phyloP scores from a whole-genome alignment of 2,329 filamentous ascomycete genomes.

The Trichoderma sp. region DNA sequence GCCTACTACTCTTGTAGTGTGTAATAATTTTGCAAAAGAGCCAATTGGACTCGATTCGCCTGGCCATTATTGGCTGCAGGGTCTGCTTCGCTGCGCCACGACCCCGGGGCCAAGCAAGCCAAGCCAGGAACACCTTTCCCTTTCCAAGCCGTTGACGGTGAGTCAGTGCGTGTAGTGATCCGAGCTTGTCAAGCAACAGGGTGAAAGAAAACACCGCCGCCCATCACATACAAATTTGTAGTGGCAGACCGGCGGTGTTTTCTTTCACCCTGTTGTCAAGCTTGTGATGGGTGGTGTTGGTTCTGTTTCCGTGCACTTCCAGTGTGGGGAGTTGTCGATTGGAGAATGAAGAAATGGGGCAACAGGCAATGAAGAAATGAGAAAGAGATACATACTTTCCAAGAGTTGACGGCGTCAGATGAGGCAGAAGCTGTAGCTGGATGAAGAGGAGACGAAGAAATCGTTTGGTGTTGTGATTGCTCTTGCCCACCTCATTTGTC shows the following conservation, averaged over 20 bases:
- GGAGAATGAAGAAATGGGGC: background rate
- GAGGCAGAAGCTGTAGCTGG: too few relatives aligned
- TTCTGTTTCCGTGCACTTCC: background rate
- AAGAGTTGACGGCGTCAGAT: too few relatives aligned
- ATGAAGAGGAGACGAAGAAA: background rate
- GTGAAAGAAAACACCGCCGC: too few relatives aligned
- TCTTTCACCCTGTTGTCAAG: too few relatives aligned
- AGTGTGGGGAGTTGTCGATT: background rate
- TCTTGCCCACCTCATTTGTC: background rate
- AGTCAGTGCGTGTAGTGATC: background rate
- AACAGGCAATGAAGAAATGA: too few relatives aligned
- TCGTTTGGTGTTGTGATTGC: background rate
- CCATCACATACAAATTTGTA: too few relatives aligned
- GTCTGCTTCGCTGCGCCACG: slow-evolving; percentile 19
- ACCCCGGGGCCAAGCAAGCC: background rate
- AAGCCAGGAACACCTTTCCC: background rate
- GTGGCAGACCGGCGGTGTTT: too few relatives aligned
- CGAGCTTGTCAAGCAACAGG: background rate
- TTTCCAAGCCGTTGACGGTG: background rate
- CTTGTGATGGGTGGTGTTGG: background rate
- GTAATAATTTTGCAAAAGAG: slow-evolving; percentile 1
- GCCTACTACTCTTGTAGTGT: background rate
- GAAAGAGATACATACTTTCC: too few relatives aligned
- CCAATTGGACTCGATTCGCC: background rate
- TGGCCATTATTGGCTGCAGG: background rate